Evolutionary conservation across 2,329 filamentous ascomycete genomes (phyloP), one percentile per base, ranked within the genome.

Genomic region (Epichloe amarillans): DNA sequence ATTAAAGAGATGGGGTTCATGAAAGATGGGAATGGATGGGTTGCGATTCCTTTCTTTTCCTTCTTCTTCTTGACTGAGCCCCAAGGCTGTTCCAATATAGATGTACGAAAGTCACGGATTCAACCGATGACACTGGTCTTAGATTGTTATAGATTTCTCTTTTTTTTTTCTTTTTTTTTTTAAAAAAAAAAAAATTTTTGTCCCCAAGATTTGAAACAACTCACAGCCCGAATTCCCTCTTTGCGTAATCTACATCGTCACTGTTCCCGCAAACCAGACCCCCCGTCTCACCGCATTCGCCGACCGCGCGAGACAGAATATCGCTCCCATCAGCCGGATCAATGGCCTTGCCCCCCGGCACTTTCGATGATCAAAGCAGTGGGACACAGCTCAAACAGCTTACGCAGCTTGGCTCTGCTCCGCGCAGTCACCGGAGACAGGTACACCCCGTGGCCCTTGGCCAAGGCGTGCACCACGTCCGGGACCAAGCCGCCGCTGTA

Each of bases 401-500:
- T 64, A 36, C 80, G 66, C 53, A 83, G 61, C 68, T 83, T 83
- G 0, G 80, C 76, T 55, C 67, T 68, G 57, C 72, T 77, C 10
- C 59, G 60, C 0, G 54, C 59, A 1, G 76, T 76, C 5, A 80
- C 77, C 0, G 80, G 80, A 1, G 73, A 78, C 2, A 82, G 58
- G 57, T 82, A 83, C 1, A 83, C 61, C 1, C 80, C 80, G 50
- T 83, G 78, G 0, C 78, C 77, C 61, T 83, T 82, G 53, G 76
- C 72, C 7, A 83, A 64, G 4, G 73, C 71, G 52, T 83, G 80
- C 12, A 76, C 73, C 0, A 83, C 64, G 50, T 83, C 80, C 0
- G 80, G 80, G 3, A 83, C 79, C 3, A 83, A 62, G 0, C 80
- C 80, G 0, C 80, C 80, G 17, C 71, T 72, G 57, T 83, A 83